These are phyloP conservation scores for Leccinum subgranulosum DNA, from an alignment of 768 basidiomycete species.

Conservation along the genomic window DNA sequence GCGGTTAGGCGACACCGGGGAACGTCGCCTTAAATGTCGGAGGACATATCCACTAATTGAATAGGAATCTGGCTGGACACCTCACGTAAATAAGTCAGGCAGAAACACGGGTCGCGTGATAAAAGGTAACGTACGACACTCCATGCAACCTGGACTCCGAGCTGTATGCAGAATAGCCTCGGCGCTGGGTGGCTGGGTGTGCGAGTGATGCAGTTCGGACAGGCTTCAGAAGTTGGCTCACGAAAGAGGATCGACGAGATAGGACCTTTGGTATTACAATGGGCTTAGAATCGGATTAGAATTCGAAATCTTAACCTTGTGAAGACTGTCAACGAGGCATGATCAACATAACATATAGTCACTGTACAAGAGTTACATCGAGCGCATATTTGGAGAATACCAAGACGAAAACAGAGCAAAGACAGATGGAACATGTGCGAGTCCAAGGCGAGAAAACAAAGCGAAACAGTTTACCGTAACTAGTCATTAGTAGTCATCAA, in stretches of 20 bases:
- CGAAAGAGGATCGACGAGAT: too few species aligned
- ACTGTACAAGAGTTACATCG: not conserved
- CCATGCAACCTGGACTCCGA: constrained; percentile 90
- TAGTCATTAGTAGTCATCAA: not conserved
- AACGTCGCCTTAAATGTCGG: constrained; percentile 88
- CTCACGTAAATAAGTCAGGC: not conserved
- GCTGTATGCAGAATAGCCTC: constrained; percentile 71
- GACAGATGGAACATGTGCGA: not conserved
- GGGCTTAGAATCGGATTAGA: not conserved
- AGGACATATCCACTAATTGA: constrained; percentile 77
- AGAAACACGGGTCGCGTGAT: not conserved
- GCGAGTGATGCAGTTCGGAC: not conserved
- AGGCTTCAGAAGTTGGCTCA: not conserved
- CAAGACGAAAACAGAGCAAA: not conserved
- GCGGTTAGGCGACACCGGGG: constrained; percentile 81
- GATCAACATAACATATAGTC: not conserved
- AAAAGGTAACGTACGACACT: constrained; percentile 57
- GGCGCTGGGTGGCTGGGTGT: not conserved
- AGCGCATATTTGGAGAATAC: not conserved
- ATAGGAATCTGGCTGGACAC: constrained; percentile 58
- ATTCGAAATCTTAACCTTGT: too few species aligned
- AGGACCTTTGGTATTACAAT: not conserved
- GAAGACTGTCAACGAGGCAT: too few species aligned
- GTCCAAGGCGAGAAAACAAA: not conserved
- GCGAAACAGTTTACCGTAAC: not conserved